Percentiles rank a stretch among this genome's conserved stretches.
These are phyloP conservation scores for Clitoria ternatea DNA, from an alignment of 306 rosid genomes.

Conservation along the genomic window DNA sequence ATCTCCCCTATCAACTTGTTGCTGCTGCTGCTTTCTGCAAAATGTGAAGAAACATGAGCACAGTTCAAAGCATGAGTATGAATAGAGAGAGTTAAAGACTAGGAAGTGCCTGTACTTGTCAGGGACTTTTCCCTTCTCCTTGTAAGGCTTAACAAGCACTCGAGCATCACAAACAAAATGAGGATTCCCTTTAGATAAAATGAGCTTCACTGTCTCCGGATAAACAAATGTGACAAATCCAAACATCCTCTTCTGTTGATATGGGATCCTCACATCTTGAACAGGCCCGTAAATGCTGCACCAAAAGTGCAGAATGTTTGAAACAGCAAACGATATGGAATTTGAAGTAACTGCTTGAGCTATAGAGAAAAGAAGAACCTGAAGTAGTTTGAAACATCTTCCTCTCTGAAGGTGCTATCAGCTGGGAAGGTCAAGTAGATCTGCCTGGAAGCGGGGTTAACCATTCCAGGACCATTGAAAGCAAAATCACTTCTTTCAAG, in stretches of 20 bases:
- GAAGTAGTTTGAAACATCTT: conserved; percentile 94
- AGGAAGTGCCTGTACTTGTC: conserved; percentile 83
- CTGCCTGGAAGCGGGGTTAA: conserved; percentile 90
- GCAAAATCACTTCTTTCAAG: conserved; percentile 68
- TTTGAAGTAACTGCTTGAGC: too few relatives aligned
- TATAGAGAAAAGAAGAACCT: conserved; percentile 49
- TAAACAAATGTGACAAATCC: conserved; percentile 93
- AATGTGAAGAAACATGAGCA: conserved; percentile 14
- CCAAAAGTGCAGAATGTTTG: background rate
- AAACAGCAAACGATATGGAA: too few relatives aligned
- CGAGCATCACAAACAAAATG: conserved; percentile 98
- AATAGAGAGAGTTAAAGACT: background rate
- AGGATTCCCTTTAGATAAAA: conserved; percentile 91
- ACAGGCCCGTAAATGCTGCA: conserved; percentile 90
- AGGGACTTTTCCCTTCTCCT: conserved; percentile 97
- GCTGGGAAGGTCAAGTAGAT: conserved; percentile 98
- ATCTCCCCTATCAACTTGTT: conserved; percentile 78
- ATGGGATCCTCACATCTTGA: conserved; percentile 99
- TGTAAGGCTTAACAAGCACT: conserved; percentile 97
- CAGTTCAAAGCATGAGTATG: background rate
- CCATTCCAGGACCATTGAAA: conserved; percentile 57
- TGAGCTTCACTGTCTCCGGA: conserved; percentile 89
- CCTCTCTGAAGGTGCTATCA: conserved; percentile 94
- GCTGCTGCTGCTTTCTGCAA: conserved; percentile 80
- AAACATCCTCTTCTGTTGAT: conserved; percentile 97